Evolutionary conservation across 176 grass and related monocot genomes (phyloP).

Genomic region (Rhipidocladum racemiflorum): DNA sequence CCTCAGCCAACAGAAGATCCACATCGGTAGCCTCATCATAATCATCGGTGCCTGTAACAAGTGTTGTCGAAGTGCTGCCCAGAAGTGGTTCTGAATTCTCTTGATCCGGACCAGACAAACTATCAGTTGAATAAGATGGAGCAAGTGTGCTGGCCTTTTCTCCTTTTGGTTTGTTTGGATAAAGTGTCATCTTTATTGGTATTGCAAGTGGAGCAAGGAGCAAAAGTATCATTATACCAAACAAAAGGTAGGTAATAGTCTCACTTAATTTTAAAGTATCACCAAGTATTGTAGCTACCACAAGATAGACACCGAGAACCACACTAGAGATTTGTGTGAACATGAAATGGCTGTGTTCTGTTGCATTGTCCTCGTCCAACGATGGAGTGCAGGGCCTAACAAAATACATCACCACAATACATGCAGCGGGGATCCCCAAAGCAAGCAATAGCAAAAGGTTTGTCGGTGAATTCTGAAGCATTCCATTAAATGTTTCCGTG

Average conservation of each 20-base stretch:
- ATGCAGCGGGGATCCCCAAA: conserved; percentile 63
- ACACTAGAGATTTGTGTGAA: conserved; percentile 84
- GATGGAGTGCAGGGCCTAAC: conserved; percentile 78
- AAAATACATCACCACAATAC: conserved; percentile 83
- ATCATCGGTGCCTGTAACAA: conserved; percentile 27
- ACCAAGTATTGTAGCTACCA: conserved; percentile 63
- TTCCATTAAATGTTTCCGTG: conserved; percentile 72
- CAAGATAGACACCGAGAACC: conserved; percentile 71
- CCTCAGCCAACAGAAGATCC: conserved; percentile 80
- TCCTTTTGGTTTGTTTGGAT: conserved; percentile 54
- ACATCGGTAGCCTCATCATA: conserved; percentile 63
- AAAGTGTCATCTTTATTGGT: conserved; percentile 91
- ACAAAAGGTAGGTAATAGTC: conserved; percentile 51
- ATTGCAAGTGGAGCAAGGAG: conserved; percentile 87
- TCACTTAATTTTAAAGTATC: conserved; percentile 52
- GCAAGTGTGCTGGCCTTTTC: conserved; percentile 35
- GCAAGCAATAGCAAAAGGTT: conserved; percentile 71
- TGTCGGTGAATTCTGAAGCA: conserved; percentile 69
- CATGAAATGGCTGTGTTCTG: conserved; percentile 74
- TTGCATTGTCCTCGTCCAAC: conserved; percentile 68
- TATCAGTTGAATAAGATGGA: conserved; percentile 57
- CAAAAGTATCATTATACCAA: conserved; percentile 83
- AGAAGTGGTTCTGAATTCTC: conserved; percentile 63
- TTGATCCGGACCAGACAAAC: conserved; percentile 42
- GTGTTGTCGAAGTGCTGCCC: conserved; percentile 17